Conservation (phyloP, 352 stramenopile genomes). For the Globisporangium spinosum region DNA sequence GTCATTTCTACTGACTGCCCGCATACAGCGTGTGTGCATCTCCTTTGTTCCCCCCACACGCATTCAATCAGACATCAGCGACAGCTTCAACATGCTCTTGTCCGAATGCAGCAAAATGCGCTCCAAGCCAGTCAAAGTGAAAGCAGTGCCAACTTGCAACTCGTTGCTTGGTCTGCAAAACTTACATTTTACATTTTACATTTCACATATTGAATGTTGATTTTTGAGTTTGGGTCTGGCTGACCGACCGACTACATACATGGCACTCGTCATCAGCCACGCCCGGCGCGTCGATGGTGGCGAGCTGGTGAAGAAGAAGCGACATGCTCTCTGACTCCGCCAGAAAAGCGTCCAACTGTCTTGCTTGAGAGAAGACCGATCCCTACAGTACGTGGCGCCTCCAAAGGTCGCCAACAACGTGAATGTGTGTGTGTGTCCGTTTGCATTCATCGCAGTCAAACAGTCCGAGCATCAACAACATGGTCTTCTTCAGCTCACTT, state of each 20-base stretch:
- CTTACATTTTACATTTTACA: background rate
- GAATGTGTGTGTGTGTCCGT: too few species aligned
- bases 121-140: too few species aligned
- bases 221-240: background rate
- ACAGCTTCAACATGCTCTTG: background rate
- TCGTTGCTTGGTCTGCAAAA: background rate
- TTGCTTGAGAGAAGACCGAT: background rate
- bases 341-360: background rate
- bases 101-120: too few species aligned
- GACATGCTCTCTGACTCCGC: background rate
- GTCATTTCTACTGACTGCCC: background rate
- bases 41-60: background rate
- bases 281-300: background rate
- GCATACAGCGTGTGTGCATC: background rate
- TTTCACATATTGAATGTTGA: background rate
- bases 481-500: too few species aligned
- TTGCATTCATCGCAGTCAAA: too few species aligned
- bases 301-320: background rate
- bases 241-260: background rate
- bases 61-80: background rate
- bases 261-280: background rate
- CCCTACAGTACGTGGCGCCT: background rate
- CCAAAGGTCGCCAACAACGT: too few species aligned
- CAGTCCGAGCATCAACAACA: too few species aligned
- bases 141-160: too few species aligned